phyloP scores from a whole-genome alignment of 192 early-diverging fungal species.

The Gonapodya prolifera region DNA sequence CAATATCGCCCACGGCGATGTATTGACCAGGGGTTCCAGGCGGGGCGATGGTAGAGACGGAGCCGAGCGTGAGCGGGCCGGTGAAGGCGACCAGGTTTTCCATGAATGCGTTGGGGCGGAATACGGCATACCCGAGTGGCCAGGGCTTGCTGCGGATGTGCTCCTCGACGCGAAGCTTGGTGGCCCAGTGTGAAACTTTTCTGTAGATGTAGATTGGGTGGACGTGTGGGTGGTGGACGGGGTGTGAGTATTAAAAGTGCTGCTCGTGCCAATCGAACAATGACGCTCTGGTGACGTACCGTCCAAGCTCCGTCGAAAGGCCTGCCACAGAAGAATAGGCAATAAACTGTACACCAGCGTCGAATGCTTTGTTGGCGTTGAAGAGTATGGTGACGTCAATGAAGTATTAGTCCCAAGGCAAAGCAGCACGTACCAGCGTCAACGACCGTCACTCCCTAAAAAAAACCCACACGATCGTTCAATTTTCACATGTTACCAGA shows the following conservation, averaged over 20 bases:
- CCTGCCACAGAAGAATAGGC: background rate
- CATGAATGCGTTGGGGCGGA: background rate
- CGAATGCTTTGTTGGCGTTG: background rate
- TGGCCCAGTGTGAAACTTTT: background rate
- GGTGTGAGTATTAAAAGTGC: no score
- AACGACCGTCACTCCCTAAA: background rate
- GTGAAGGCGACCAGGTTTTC: background rate
- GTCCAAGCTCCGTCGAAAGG: background rate
- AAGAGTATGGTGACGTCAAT: background rate
- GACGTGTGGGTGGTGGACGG: no score
- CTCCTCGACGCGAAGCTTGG: background rate
- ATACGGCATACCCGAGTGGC: background rate
- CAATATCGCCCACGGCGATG: background rate
- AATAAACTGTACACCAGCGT: background rate
- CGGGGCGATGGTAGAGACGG: background rate
- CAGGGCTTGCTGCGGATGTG: background rate
- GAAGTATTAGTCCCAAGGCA: background rate
- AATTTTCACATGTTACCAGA: no score
- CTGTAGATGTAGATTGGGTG: background rate
- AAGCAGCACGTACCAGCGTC: background rate
- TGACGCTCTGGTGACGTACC: background rate
- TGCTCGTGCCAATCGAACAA: background rate
- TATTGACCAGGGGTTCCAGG: background rate
- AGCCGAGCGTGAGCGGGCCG: background rate
- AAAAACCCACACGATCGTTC: no score